Base-by-base conservation (phyloP, 768 basidiomycete genomes). In the Pleurotus salmoneostramineus region DNA sequence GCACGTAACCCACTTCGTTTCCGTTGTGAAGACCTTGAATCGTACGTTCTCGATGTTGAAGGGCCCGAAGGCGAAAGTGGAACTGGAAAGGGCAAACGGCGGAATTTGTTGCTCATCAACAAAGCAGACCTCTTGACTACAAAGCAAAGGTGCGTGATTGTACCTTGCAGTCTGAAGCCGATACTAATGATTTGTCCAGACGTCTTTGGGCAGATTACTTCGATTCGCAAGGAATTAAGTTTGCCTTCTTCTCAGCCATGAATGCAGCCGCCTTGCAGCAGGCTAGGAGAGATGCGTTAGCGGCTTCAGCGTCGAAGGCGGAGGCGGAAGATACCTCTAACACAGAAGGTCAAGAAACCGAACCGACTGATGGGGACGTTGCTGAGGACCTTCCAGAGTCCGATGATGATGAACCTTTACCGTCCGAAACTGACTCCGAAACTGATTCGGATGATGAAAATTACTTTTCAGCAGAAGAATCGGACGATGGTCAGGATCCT, bases 1-100 rank as follows among this genome's bases (percentile, higher is more conserved):
- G 94, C 94, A 5, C 86, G 97, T 40, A 98, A 97, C 75, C 96
- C 97, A 1, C 78, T 97, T 6, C 79, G 85, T 32, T 98, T 98
- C 68, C 85, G 94, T 17, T 98, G 95, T 51, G 91, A 94, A 61
- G 96, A 98, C 71, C 73, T 99, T 45, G 91, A 95, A 62, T 73
- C 78, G 0, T 97, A 97, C 68, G 87, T 98, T 0, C 71, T 73
- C 56, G 95, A 97, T 63, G 83, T 96, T 2, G 91, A 92, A 67
- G 88, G 90, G 12, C 71, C 83, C 5, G 91, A 93, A 69, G 91
- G 90, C 2, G 91, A 93, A 66, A 77, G 81, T 3, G 92, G 89
- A 5, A 88, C 87, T 0, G 89, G 87, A 2, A 83, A 77, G 65
- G 89, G 87, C 7, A 81, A 83, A 66, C 80, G 95, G 66, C 82